phyloP scores from a whole-genome alignment of 73 alveolate genomes.

The Paramecium tetraurelia region DNA sequence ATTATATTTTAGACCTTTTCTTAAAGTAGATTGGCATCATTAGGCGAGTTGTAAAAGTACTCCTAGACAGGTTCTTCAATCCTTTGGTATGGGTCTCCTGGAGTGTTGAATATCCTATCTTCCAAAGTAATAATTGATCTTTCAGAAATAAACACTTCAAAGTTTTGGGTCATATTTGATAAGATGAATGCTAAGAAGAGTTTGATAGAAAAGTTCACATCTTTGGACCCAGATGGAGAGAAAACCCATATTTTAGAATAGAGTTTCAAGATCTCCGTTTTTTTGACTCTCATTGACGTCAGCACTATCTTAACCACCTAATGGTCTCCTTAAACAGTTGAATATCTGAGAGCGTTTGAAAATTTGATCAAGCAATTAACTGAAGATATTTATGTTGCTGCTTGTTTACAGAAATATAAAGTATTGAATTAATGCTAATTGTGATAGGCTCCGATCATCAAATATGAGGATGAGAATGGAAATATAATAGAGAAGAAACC shows the following conservation, averaged over 20 bases:
- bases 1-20: slow-evolving; percentile 7
- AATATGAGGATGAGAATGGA: slow-evolving; percentile 54
- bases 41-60: slow-evolving; percentile 55
- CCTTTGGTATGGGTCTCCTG: slow-evolving; percentile 58
- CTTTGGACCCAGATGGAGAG: slow-evolving; percentile 65
- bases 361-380: background rate
- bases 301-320: slow-evolving; percentile 43
- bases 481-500: slow-evolving; percentile 43
- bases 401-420: background rate
- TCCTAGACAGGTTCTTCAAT: slow-evolving; percentile 47
- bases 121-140: slow-evolving; percentile 49
- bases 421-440: background rate
- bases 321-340: slow-evolving; percentile 57
- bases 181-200: slow-evolving; percentile 62
- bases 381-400: slow-evolving; percentile 52
- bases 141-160: slow-evolving; percentile 42
- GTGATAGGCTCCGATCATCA: slow-evolving; percentile 34
- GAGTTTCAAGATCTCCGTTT: background rate
- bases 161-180: slow-evolving; percentile 47
- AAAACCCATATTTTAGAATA: slow-evolving; percentile 58
- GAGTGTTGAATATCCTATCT: slow-evolving; percentile 40
- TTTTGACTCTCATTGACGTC: slow-evolving; percentile 42
- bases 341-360: slow-evolving; percentile 47
- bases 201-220: slow-evolving; percentile 55
- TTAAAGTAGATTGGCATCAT: slow-evolving; percentile 37